A percentile compares a stretch with the other conserved stretches of the same genome.
phyloP scores from a whole-genome alignment of 106 monocot genomes.

The Dendrobium nobile region DNA sequence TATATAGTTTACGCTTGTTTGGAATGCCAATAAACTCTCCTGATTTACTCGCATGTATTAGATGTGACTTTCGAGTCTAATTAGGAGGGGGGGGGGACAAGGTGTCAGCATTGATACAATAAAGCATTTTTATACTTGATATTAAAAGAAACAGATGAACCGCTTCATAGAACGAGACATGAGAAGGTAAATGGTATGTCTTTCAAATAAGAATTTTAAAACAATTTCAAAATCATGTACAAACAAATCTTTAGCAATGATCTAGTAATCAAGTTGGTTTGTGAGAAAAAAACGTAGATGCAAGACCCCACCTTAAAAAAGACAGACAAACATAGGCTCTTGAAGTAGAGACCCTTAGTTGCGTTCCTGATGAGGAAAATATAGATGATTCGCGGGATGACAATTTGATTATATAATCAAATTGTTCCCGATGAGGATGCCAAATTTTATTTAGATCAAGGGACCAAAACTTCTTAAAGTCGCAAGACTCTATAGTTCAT shows the following conservation, averaged over 20 bases:
- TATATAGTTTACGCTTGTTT: slow-evolving; percentile 59
- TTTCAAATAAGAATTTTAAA: neutral
- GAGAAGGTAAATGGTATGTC: neutral
- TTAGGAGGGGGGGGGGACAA: slow-evolving; percentile 5
- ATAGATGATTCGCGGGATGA: too few relatives aligned
- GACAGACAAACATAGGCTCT: neutral
- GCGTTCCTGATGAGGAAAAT: too few relatives aligned
- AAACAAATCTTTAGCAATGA: neutral
- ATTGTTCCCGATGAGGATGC: too few relatives aligned
- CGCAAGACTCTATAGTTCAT: too few relatives aligned
- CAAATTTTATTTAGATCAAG: too few relatives aligned
- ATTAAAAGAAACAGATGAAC: neutral
- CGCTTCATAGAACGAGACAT: neutral
- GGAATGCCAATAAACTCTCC: slow-evolving; percentile 67
- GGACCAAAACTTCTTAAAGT: too few relatives aligned
- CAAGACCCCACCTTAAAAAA: neutral
- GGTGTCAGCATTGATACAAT: neutral
- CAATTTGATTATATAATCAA: too few relatives aligned
- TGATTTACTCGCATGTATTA: slow-evolving; percentile 44
- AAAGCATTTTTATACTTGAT: neutral
- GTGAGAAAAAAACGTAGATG: neutral
- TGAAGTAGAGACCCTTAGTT: too few relatives aligned
- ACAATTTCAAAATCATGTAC: neutral
- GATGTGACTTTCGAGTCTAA: slow-evolving; percentile 63
- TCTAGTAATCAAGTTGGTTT: neutral